These are phyloP conservation scores for Diaporthe ampelina DNA, from an alignment of 2,329 filamentous ascomycete genomes.

Conservation along the genomic window DNA sequence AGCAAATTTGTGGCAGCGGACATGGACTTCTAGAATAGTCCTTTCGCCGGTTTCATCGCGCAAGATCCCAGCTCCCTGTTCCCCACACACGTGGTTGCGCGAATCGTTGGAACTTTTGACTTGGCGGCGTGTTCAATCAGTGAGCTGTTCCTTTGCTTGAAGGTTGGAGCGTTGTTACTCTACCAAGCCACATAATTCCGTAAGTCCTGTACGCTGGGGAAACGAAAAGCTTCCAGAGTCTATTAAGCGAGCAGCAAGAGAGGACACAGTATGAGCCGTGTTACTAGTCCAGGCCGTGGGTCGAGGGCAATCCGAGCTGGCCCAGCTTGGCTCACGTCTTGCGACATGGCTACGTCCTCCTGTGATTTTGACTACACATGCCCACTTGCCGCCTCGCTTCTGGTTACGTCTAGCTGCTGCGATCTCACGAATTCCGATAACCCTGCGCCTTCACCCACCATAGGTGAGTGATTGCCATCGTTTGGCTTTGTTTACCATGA, in stretches of 20 bases:
- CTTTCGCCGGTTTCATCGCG: not conserved
- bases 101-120: not conserved
- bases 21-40: slow-evolving; percentile 10
- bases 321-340: not conserved
- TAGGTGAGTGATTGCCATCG: not conserved
- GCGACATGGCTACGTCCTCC: not conserved
- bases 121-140: not conserved
- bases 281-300: not conserved
- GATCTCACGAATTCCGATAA: not conserved
- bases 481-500: not conserved
- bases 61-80: not conserved
- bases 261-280: not conserved
- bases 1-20: not conserved
- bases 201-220: not conserved
- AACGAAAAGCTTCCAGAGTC: not conserved
- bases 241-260: not conserved
- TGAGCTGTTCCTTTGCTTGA: not conserved
- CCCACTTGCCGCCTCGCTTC: not conserved
- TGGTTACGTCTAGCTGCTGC: too few species aligned
- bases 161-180: not conserved
- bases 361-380: not conserved
- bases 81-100: not conserved
- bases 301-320: not conserved
- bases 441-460: not conserved
- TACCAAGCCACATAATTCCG: not conserved